Conservation (phyloP, 2,329 filamentous ascomycete genomes). For the Colletotrichum navitas region DNA sequence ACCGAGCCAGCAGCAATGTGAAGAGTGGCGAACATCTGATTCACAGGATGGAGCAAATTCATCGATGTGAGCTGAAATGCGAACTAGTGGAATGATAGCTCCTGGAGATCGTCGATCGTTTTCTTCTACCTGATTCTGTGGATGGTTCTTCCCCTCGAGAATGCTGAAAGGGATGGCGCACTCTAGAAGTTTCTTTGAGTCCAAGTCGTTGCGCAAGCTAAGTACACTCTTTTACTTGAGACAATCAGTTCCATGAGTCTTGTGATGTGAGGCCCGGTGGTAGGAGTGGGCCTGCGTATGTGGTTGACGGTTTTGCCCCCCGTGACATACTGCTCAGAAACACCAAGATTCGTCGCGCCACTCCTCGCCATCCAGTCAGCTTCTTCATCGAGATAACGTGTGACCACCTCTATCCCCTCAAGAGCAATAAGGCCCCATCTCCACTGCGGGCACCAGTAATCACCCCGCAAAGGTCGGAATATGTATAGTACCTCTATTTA, state of each 20-base stretch:
- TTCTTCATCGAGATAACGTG: neutral
- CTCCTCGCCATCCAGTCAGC: neutral
- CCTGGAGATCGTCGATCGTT: neutral
- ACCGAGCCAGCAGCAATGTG: neutral
- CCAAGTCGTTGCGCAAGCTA: neutral
- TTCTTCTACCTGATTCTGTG: neutral
- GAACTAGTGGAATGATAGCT: neutral
- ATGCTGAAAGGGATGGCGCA: neutral
- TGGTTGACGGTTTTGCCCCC: neutral
- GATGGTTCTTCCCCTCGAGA: slow-evolving; percentile 12
- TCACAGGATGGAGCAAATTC: neutral
- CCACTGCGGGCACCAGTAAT: too few species aligned
- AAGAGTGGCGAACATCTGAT: neutral
- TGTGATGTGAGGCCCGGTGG: neutral
- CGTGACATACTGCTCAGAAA: neutral
- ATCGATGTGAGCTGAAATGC: neutral
- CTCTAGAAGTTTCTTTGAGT: neutral
- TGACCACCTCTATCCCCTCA: too few species aligned
- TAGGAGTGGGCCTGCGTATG: neutral
- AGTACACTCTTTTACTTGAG: neutral
- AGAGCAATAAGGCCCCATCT: too few species aligned
- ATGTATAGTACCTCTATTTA: too few species aligned
- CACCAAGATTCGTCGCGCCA: neutral
- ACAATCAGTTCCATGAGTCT: too few species aligned
- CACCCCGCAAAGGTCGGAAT: too few species aligned